Evolutionary conservation across 2,329 filamentous ascomycete genomes (phyloP), one percentile per base, ranked within the genome.

Genomic region (Thielaviopsis euricoi): DNA sequence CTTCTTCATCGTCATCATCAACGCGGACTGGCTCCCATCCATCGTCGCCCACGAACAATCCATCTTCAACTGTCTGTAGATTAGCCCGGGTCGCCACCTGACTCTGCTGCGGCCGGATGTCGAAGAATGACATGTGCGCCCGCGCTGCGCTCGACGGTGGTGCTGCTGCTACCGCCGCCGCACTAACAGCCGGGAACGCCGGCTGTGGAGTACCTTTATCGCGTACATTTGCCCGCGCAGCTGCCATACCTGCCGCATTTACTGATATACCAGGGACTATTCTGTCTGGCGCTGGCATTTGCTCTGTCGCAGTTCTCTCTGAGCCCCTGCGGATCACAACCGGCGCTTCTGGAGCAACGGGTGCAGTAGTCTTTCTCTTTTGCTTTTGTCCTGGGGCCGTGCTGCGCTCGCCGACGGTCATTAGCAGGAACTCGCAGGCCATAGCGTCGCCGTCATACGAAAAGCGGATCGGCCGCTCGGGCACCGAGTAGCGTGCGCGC

Each of bases 11-110:
- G 17, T 71, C 69, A 3, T 76, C 74, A 26, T 78, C 71, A 52
- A 60, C 40, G 6, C 67, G 77, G 1, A 85, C 74, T 1, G 86
- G 86, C 62, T 89, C 84, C 86, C 87, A 91, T 57, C 75, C 72
- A 51, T 88, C 85, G 23, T 88, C 84, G 29, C 87, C 82, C n/a
- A 89, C 76, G 64, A 90, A 89, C 5, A 90, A 72, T 55, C 82
- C 58, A 49, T 60, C 83, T 57, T 88, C 81, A 0, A 82, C 78
- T 59, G 55, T 57, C n/a, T 81, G 76, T 52, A 81, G 72, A 23
- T 79, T 81, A 15, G 80, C 74, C 15, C 77, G 74, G 17, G 78
- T 76, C 2, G 76, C 75, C 33, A 73, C 71, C 58, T 79, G 78
- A 2, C 76, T 77, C 17, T 55, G 52, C 26, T 60, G 59, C 23